phyloP scores from a whole-genome alignment of 768 basidiomycete genomes.

The Amanita thiersii region DNA sequence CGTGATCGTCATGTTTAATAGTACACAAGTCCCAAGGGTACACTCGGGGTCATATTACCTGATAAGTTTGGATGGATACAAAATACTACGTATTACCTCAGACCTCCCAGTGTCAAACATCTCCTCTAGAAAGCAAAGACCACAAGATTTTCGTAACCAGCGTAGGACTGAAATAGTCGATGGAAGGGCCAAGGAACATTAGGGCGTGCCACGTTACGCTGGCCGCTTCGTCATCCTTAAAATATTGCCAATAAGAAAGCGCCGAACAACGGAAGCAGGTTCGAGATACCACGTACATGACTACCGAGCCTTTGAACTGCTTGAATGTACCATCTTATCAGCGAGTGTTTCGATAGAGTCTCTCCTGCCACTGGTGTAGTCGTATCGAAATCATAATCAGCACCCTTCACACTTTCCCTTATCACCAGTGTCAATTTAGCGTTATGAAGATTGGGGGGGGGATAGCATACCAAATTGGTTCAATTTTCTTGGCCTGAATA shows the following conservation, averaged over 20 bases:
- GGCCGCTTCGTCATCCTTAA: not conserved
- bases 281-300: not conserved
- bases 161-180: not conserved
- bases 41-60: too few relatives aligned
- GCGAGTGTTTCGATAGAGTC: not conserved
- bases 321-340: not conserved
- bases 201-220: not conserved
- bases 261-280: not conserved
- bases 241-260: not conserved
- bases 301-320: not conserved
- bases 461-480: not conserved
- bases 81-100: too few relatives aligned
- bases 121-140: too few relatives aligned
- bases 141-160: not conserved
- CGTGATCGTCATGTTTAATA: too few relatives aligned
- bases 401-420: not conserved
- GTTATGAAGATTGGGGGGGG: not conserved
- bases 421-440: not conserved
- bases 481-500: not conserved
- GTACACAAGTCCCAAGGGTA: too few relatives aligned
- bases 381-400: conserved; percentile 1
- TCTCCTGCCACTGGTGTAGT: not conserved
- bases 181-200: not conserved
- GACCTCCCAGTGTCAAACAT: too few relatives aligned
- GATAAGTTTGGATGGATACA: too few relatives aligned